These are phyloP conservation scores for Wallacemonas sp. DNA, from an alignment of 208 protist species.

Conservation along the genomic window DNA sequence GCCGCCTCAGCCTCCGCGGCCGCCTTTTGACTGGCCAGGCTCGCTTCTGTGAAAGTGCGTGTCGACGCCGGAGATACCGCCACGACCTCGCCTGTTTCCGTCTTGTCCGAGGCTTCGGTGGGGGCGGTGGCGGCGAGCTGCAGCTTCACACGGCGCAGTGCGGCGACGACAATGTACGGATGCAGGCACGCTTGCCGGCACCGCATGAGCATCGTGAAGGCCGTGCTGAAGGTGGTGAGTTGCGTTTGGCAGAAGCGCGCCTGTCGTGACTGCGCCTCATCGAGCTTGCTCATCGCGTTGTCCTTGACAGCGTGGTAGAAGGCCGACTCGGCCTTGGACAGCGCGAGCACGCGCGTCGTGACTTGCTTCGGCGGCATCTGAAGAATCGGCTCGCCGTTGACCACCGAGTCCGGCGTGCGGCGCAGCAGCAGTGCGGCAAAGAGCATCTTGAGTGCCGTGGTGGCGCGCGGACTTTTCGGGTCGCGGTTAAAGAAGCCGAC, in stretches of 20 bases:
- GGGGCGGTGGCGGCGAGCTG: not conserved
- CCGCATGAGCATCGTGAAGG: conserved; percentile 87
- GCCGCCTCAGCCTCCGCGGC: conserved; percentile 14
- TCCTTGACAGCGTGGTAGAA: conserved; percentile 61
- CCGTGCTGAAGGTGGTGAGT: conserved; percentile 52
- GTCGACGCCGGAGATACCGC: too few species aligned
- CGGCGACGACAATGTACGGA: conserved; percentile 77
- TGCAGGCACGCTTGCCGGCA: conserved; percentile 86
- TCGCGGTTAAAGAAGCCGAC: conserved; percentile 52
- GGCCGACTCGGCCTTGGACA: conserved; percentile 38
- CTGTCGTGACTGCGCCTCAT: conserved; percentile 10
- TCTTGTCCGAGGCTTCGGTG: not conserved
- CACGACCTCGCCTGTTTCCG: not conserved
- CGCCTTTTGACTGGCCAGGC: conserved; percentile 19
- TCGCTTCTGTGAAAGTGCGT: too few species aligned
- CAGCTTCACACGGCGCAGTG: conserved; percentile 33
- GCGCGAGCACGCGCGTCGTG: conserved; percentile 27
- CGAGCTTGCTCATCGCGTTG: conserved; percentile 51
- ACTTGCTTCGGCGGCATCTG: conserved; percentile 45
- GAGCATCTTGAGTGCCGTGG: conserved; percentile 53
- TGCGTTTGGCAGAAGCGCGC: conserved; percentile 7
- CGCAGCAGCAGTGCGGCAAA: conserved; percentile 62
- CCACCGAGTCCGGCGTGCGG: conserved; percentile 50
- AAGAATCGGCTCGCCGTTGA: conserved; percentile 51
- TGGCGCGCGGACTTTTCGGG: conserved; percentile 43